Evolutionary conservation across 208 protist genomes (phyloP), one percentile per base, ranked within the genome.

Genomic region (Trypanosoma conorhini): DNA sequence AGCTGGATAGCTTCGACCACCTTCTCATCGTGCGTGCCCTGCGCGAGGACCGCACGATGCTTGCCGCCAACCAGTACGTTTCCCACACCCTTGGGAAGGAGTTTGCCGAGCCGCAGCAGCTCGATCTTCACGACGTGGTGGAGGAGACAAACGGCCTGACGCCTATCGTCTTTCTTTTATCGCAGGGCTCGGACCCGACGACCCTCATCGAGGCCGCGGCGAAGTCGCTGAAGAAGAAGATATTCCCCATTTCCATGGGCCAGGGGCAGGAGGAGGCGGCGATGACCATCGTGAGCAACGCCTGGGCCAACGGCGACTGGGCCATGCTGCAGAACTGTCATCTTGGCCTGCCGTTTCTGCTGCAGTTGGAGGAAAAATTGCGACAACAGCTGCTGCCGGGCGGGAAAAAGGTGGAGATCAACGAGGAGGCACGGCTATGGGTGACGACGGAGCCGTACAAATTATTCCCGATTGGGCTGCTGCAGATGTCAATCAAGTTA

Each of bases 401-500:
- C 3, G 89, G 93, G 63, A 91, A 88, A 76, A 93, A 89, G 62
- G 55, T 80, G 22, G 86, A 95, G 40, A 81, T 96, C 48, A 89
- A 96, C 71, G 93, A 97, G 75, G 91, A 97, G 70, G 98, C 98
- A 38, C 93, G 98, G 46, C 67, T 99, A 46, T 99, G 98, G 89
- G 85, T 99, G 38, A 98, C 98, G 9, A 89, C 96, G 12, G 97
- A 99, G 87, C 98, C 98, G 19, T 84, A 94, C 79, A 74, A 82
- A 35, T 82, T 80, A 72, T 97, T 99, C 55, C 97, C 98, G 28
- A 98, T 98, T 65, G 98, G 96, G 55, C 87, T 99, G 52, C 87
- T 97, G 77, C 96, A 99, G 79, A 96, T 97, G 85, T 97, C 96
- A 13, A 97, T 99, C 72, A 99, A 99, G 89, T 80, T 99, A 38